These are phyloP conservation scores for Panicum hallii DNA, from an alignment of 202 grass and related monocot species.

Conservation along the genomic window DNA sequence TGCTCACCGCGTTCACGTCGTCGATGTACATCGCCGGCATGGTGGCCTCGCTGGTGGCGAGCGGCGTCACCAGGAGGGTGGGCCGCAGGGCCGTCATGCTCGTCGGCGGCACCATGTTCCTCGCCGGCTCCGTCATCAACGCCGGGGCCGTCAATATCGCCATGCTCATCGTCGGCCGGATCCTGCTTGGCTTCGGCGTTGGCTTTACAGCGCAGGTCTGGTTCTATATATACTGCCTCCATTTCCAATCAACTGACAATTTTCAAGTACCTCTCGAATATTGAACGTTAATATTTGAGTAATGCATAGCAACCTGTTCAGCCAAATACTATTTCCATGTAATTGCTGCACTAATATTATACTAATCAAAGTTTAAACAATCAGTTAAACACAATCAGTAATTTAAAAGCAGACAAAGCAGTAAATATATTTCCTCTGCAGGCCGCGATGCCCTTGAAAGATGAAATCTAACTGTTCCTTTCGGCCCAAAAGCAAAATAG, in stretches of 20 bases:
- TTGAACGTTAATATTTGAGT: no score
- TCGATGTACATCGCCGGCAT: conserved; percentile 58
- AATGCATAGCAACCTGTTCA: no score
- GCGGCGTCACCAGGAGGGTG: conserved; percentile 31
- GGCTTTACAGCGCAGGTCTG: conserved; percentile 54
- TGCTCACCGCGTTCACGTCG: conserved; percentile 69
- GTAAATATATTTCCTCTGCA: no score
- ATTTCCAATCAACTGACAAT: background rate
- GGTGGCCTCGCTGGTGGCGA: conserved; percentile 47
- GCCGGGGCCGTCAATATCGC: conserved; percentile 40
- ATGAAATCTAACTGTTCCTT: background rate
- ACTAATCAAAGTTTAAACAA: no score
- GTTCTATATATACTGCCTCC: background rate
- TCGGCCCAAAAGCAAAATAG: background rate
- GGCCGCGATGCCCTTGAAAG: no score
- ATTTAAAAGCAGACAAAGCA: no score
- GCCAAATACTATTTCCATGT: no score
- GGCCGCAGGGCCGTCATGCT: conserved; percentile 54
- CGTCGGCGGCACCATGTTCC: conserved; percentile 46
- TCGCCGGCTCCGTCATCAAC: conserved; percentile 49
- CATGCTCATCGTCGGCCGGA: conserved; percentile 60
- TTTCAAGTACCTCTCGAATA: no score
- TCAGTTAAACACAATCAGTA: no score
- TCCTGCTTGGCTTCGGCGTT: conserved; percentile 64
- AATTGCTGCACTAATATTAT: no score